phyloP scores from a whole-genome alignment of 1,284 basidiomycete species.

The Ustilago hordei region DNA sequence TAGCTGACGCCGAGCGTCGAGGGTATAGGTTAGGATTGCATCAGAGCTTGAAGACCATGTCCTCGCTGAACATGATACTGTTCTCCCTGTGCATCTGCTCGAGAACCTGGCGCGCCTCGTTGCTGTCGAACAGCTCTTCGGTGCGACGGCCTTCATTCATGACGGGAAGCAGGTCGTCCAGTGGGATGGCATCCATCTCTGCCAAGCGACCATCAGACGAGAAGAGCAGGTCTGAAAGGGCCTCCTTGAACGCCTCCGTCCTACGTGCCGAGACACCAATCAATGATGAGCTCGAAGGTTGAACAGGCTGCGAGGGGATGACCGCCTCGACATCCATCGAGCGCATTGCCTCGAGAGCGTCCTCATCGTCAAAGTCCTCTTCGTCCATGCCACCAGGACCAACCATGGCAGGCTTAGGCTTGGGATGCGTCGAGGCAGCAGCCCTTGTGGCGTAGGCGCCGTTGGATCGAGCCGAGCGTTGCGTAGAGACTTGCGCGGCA shows the following conservation, averaged over 20 bases:
- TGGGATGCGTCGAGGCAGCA: constrained; percentile 27
- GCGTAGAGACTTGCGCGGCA: constrained; percentile 37
- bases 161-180: constrained; percentile 79
- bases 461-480: constrained; percentile 42
- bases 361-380: constrained; percentile 46
- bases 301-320: constrained; percentile 25
- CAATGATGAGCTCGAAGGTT: constrained; percentile 17
- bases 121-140: constrained; percentile 80
- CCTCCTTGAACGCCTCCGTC: constrained; percentile 71
- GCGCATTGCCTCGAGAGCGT: constrained; percentile 55
- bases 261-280: constrained; percentile 30
- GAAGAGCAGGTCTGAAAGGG: constrained; percentile 75
- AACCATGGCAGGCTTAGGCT: constrained; percentile 33
- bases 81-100: constrained; percentile 81
- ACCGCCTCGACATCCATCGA: constrained; percentile 50
- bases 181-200: constrained; percentile 78
- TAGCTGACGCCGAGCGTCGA: neutral
- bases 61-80: constrained; percentile 80
- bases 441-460: constrained; percentile 59
- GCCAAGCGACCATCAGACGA: constrained; percentile 69
- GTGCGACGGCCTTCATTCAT: constrained; percentile 83
- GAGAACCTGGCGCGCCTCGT: constrained; percentile 77
- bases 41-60: constrained; percentile 51
- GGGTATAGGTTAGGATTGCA: constrained; percentile 22
- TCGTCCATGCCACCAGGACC: constrained; percentile 47